phyloP scores from a whole-genome alignment of 225 moss, liverwort and hornwort genomes.

The Climacium dendroides region DNA sequence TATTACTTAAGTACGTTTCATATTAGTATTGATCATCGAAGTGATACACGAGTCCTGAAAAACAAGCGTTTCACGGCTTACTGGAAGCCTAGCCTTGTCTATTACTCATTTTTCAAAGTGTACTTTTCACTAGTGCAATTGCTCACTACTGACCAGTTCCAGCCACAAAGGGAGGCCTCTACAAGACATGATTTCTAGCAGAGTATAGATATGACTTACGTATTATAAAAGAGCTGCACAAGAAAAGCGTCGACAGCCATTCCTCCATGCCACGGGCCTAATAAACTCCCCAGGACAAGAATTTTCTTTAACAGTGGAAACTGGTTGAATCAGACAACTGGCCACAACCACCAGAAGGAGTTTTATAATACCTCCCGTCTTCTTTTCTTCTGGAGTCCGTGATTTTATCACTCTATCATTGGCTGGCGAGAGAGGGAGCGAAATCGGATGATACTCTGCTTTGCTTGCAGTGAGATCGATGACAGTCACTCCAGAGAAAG shows the following conservation, averaged over 20 bases:
- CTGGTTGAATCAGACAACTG: background rate
- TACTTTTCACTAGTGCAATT: background rate
- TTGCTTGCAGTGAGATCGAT: background rate
- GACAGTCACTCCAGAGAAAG: background rate
- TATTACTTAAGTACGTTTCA: background rate
- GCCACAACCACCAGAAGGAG: background rate
- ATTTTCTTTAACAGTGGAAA: background rate
- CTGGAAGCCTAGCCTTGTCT: background rate
- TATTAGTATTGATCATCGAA: background rate
- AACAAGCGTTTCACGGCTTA: background rate
- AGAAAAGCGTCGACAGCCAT: background rate
- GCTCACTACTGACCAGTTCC: background rate
- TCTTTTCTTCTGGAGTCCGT: background rate
- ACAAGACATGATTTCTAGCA: background rate
- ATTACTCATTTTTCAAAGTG: background rate
- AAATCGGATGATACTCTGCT: background rate
- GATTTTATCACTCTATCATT: background rate
- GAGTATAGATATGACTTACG: background rate
- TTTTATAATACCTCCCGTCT: background rate
- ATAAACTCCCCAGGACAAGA: background rate
- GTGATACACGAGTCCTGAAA: background rate
- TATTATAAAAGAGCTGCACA: background rate
- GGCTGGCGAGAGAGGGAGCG: background rate
- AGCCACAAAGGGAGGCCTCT: background rate
- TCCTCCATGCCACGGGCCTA: background rate